Base-by-base conservation (phyloP, 768 basidiomycete species). In the Termitomyces sp. region DNA sequence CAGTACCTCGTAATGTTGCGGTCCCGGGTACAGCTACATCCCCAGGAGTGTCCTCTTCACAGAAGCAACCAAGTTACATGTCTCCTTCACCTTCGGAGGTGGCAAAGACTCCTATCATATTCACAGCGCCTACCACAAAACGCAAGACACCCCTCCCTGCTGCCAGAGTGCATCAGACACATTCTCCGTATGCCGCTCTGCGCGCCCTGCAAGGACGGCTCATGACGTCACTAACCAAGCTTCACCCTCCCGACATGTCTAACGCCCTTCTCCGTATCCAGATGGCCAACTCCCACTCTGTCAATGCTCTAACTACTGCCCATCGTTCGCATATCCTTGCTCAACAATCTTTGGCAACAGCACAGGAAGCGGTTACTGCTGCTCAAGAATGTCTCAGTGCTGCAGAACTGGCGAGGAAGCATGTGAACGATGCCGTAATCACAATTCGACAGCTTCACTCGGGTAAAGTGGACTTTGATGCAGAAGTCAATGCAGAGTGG, bases 301-400 rank as follows among this genome's bases (percentile, higher is more conserved):
- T 61, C 9, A 59, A 62, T 29, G 62, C 68, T 10, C 24, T 68
- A 2, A 54, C 67, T 2, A 59, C 65, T 5, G 69, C 72, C 5
- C 68, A 70, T 37, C 61, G 60, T 55, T 71, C 69, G 1, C 61
- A 66, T 26, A 57, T 58, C 12, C 64, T 70, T 39, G 70, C 74
- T 5, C 66, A 73, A 58, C 69, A 71, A 54, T 70, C 71, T 7
- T 33, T 73, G 2, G 55, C 55, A 0, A 55, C 65, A 3, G 71
- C 70, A 3, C 67, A 66, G 46, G 67, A 69, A 31, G 66, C 71
- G 2, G 53, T 72, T 29, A 50, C 49, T 24, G 68, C 70, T 15
- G 63, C 74, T 2, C 58, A 69, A 50, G 66, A 69, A 9, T 67
- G 64, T 48, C 53, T 74, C 5, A 42, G 9, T 2, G 60, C 61